These are phyloP conservation scores for Striga asiatica DNA, from an alignment of 257 asterid genomes.

Conservation along the genomic window DNA sequence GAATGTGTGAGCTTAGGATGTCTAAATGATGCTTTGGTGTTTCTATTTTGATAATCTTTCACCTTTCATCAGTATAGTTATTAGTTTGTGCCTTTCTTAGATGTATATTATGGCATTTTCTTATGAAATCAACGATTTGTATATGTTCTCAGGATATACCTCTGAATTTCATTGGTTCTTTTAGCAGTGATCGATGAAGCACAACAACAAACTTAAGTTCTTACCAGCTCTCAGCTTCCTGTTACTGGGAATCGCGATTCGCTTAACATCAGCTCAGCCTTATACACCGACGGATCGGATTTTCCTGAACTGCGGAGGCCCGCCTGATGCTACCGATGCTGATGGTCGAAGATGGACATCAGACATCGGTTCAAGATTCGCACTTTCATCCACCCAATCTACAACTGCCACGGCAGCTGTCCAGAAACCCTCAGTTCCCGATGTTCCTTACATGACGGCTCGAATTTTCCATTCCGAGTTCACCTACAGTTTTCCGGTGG, in stretches of 20 bases:
- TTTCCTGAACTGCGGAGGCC: constrained; percentile 81
- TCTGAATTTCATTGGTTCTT: background rate
- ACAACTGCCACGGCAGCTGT: constrained; percentile 41
- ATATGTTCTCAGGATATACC: background rate
- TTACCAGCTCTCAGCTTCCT: constrained; percentile 10
- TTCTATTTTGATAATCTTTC: background rate
- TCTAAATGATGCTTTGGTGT: too few relatives aligned
- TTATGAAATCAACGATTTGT: background rate
- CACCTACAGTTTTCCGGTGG: constrained; percentile 80
- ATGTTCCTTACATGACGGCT: constrained; percentile 80
- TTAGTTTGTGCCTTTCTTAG: too few relatives aligned
- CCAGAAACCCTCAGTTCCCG: constrained; percentile 77
- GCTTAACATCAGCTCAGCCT: constrained; percentile 27
- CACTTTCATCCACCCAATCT: constrained; percentile 32
- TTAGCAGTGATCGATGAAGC: constrained; percentile 12
- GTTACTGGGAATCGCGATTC: constrained; percentile 11
- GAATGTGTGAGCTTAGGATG: background rate
- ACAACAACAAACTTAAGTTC: constrained; percentile 3
- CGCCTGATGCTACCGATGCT: constrained; percentile 39
- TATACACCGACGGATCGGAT: constrained; percentile 62
- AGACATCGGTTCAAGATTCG: constrained; percentile 63
- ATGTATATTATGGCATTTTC: background rate
- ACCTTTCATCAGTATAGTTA: too few relatives aligned
- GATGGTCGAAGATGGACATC: constrained; percentile 75
- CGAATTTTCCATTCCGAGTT: constrained; percentile 63